Evolutionary conservation across 305 asterid genomes (phyloP), one percentile per base, ranked within the genome.

Genomic region (Solanum chacoense): DNA sequence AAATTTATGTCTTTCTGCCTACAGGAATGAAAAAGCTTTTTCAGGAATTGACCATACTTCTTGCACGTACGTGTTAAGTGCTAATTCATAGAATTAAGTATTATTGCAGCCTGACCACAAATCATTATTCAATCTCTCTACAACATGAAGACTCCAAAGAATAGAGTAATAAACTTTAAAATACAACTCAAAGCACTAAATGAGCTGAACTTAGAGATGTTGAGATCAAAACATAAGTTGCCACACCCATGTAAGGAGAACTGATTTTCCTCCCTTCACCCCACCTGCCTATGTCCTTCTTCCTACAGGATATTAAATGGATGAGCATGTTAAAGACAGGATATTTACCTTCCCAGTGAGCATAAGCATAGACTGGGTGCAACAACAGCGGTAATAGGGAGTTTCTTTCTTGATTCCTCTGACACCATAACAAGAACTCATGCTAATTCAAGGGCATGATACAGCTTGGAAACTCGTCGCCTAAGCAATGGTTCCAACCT

Each of bases 401-500:
- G 80, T 87, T 67, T 50, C 89, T 87, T 85, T 87, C 86, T 84
- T 78, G n/a, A 90, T 50, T 89, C 88, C 67, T 35, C 40, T 28
- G 85, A 88, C 74, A 67, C 92, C 67, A 88, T 88, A 67, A 81
- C 76, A 85, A 89, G 91, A 87, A 89, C 83, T 94, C 94, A 96
- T 29, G 94, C 93, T 79, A 93, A 94, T 91, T 93, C 94, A 18
- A 96, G 94, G 86, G 94, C 96, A 31, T 94, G 63, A 91, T 93
- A 93, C 28, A 95, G 92, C 90, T 93, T 94, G 74, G 98, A 93
- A 92, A 94, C 98, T 89, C 98, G 93, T 71, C 97, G 90, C 88
- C 98, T 79, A 55, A 96, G 94, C 88, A 96, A 91, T 35, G 99
- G 98, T 92, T 96, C 96, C 90, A 96, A 89, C 89, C 98, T 92